Base-by-base conservation (phyloP, 176 grass and related monocot species). In the Luzula sylvatica region DNA sequence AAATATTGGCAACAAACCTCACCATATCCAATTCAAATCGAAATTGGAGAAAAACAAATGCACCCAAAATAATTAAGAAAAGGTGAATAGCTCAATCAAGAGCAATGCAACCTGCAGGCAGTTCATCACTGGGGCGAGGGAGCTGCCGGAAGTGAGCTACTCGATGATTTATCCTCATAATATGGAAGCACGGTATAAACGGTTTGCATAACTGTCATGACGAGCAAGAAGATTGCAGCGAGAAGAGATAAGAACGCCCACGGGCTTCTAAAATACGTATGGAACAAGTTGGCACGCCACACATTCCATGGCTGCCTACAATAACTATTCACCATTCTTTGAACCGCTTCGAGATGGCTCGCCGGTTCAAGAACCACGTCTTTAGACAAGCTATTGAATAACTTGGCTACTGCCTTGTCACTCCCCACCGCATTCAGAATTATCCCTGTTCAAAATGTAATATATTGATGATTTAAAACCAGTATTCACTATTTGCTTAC, bases 231-330 rank as follows among this genome's bases (percentile, higher is more conserved):
- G n/a, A 94, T 27, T 2, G 82, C 78, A 8, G 82, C 82, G 3
- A 57, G 56, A 1, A 94, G 82, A 1, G 82, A 87, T 2, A 87
- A 43, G 61, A 94, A 72, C 3, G 87, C 87, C 87, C 82, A 94
- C 0, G 87, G 82, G 62, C 82, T 87, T 61, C 71, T 50, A 67
- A 94, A 94, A 65, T 94, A 94, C 21, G 87, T 94, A 62, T 87
- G 78, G 30, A 87, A 52, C n/a, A 94, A 78, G 67, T 87, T 94
- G 17, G 87, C 78, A 0, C 78, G 53, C 82, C 82, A 82, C 87
- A 58, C 53, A 58, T 82, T 94, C 74, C 78, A 78, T 0, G 70
- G 63, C 63, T 82, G 62, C 14, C 68, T 23, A 61, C 39, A 86
- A 77, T 94, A 86, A 15, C 49, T 67, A 43, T 78, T 86, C 30